These are phyloP conservation scores for Metschnikowia santaceciliae DNA, from an alignment of 805 yeast species.

Conservation along the genomic window DNA sequence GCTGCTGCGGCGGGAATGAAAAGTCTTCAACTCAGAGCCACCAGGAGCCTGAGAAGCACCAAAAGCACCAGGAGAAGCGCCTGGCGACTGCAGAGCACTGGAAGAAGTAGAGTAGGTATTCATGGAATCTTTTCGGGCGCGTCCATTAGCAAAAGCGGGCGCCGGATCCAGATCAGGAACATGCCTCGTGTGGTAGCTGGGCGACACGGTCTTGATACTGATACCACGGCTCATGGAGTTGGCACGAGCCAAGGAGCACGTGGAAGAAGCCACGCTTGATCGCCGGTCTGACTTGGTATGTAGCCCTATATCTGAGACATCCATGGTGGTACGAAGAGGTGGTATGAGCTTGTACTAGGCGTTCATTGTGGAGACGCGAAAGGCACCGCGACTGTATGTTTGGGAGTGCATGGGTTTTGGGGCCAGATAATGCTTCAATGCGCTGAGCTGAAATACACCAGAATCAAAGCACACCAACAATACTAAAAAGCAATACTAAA, in stretches of 20 bases:
- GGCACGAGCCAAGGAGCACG: not conserved
- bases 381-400: conserved; percentile 1
- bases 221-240: conserved; percentile 29
- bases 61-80: not conserved
- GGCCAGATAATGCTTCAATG: too few species aligned
- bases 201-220: conserved; percentile 23
- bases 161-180: not conserved
- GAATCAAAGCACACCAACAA: too few species aligned
- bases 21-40: conserved; percentile 1
- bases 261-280: not conserved
- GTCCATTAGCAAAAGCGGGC: not conserved
- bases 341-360: conserved; percentile 3
- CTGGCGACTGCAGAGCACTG: not conserved
- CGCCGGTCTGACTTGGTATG: not conserved
- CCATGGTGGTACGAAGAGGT: not conserved
- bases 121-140: not conserved
- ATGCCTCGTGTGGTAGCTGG: not conserved
- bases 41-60: not conserved
- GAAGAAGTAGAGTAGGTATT: not conserved
- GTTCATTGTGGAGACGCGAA: conserved; percentile 4
- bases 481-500: too few species aligned
- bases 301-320: not conserved
- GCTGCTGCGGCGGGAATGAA: conserved; percentile 5
- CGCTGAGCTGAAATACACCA: too few species aligned
- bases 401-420: not conserved